Conservation (phyloP, 2,329 filamentous ascomycete genomes). For the Colletotrichum paranaense region DNA sequence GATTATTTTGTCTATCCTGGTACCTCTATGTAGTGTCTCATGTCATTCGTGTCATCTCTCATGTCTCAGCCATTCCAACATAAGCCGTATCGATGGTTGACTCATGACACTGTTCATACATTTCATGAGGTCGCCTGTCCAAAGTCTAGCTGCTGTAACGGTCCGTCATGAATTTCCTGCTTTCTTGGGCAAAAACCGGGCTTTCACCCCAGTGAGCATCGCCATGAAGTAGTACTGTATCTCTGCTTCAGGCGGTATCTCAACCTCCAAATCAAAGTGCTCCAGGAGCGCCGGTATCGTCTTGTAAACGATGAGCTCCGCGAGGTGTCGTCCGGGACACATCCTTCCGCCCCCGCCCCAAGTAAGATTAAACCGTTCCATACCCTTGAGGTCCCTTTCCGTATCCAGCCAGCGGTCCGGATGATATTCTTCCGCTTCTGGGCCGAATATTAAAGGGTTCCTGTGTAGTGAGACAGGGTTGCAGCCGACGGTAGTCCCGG, state of each 20-base stretch:
- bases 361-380: constrained; percentile 61
- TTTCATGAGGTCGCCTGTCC: too few relatives aligned
- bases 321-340: constrained; percentile 63
- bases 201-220: constrained; percentile 61
- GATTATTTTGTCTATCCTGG: neutral
- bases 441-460: constrained; percentile 61
- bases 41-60: neutral
- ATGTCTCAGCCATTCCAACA: neutral
- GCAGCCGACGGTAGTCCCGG: constrained; percentile 62
- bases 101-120: too few relatives aligned
- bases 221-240: constrained; percentile 63
- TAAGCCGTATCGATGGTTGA: neutral
- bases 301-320: constrained; percentile 61
- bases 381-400: constrained; percentile 43
- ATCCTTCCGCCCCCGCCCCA: constrained; percentile 64
- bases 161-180: neutral
- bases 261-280: constrained; percentile 57
- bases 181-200: constrained; percentile 46
- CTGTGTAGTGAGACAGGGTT: constrained; percentile 62
- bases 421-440: constrained; percentile 53
- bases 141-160: too few relatives aligned
- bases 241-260: constrained; percentile 50
- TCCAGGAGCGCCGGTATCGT: constrained; percentile 53
- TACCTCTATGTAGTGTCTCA: neutral
- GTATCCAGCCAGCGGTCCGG: constrained; percentile 61